These are phyloP conservation scores for Protea cynaroides DNA, from an alignment of 164 flowering plant species.

Conservation along the genomic window DNA sequence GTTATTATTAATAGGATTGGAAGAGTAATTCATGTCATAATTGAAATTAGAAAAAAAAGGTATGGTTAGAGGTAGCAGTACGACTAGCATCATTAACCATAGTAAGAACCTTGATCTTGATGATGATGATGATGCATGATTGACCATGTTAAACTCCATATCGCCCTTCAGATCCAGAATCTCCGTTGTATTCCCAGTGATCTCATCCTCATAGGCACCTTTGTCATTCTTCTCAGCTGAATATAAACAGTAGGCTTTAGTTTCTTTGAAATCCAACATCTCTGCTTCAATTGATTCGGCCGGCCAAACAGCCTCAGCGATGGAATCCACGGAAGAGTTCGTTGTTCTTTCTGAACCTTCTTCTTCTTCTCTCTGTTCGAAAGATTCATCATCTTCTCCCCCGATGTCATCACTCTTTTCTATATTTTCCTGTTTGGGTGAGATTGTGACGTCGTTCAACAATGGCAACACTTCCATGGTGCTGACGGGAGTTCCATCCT, in stretches of 20 bases:
- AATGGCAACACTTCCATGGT: neutral
- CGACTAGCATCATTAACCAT: neutral
- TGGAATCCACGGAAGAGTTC: conserved; percentile 21
- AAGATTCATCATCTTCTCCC: conserved; percentile 5
- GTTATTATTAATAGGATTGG: no score
- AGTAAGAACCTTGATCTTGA: neutral
- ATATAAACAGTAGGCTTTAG: neutral
- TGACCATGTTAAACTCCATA: neutral
- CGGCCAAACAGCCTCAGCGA: conserved; percentile 29
- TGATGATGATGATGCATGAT: neutral
- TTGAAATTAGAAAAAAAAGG: no score
- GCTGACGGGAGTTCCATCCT: neutral
- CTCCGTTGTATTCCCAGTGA: neutral
- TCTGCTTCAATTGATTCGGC: conserved; percentile 16
- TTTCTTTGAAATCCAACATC: conserved; percentile 7
- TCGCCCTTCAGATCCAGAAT: neutral
- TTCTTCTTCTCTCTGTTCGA: conserved; percentile 12
- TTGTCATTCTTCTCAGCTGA: neutral
- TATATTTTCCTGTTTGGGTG: neutral
- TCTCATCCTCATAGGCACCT: neutral
- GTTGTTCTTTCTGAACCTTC: conserved; percentile 22
- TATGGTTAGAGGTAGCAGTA: no score
- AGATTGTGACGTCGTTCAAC: neutral
- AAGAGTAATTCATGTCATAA: no score
- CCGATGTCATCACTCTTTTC: neutral